Conservation (phyloP, 345 rosid genomes). For the Aquilaria yunnanensis region DNA sequence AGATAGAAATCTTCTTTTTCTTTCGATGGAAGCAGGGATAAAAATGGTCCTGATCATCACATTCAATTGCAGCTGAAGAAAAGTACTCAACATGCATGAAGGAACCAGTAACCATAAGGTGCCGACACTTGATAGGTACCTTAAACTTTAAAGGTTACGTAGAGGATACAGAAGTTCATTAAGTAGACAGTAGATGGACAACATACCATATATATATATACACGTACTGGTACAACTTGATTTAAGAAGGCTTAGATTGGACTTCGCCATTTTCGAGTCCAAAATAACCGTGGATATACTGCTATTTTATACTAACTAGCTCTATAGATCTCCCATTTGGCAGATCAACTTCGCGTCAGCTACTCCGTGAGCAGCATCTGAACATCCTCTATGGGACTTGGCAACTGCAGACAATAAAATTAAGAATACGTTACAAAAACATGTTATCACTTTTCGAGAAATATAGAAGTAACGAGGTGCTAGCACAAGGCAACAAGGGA, state of each 20-base stretch:
- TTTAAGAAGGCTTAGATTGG: slow-evolving; percentile 7
- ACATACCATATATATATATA: background rate
- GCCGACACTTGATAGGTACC: too few relatives aligned
- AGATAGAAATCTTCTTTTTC: too few relatives aligned
- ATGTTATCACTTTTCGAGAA: background rate
- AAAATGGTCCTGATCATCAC: too few relatives aligned
- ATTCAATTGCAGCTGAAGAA: too few relatives aligned
- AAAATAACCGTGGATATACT: background rate
- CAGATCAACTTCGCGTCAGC: slow-evolving; percentile 10
- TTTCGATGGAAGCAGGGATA: too few relatives aligned
- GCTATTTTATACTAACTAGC: background rate
- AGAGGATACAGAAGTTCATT: too few relatives aligned
- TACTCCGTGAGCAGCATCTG: slow-evolving; percentile 42
- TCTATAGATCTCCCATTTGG: background rate
- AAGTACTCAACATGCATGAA: too few relatives aligned
- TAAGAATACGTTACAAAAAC: background rate
- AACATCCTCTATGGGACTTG: slow-evolving; percentile 26
- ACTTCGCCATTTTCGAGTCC: slow-evolving; percentile 15
- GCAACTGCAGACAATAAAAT: slow-evolving; percentile 32
- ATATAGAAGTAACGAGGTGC: background rate
- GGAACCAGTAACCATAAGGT: too few relatives aligned
- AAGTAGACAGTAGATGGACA: too few relatives aligned
- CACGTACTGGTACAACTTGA: slow-evolving; percentile 7
- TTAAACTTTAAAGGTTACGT: too few relatives aligned
- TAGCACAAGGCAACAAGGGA: background rate